These are phyloP conservation scores for Tylopilus cervinicoccineus DNA, from an alignment of 768 basidiomycete species.

Conservation along the genomic window DNA sequence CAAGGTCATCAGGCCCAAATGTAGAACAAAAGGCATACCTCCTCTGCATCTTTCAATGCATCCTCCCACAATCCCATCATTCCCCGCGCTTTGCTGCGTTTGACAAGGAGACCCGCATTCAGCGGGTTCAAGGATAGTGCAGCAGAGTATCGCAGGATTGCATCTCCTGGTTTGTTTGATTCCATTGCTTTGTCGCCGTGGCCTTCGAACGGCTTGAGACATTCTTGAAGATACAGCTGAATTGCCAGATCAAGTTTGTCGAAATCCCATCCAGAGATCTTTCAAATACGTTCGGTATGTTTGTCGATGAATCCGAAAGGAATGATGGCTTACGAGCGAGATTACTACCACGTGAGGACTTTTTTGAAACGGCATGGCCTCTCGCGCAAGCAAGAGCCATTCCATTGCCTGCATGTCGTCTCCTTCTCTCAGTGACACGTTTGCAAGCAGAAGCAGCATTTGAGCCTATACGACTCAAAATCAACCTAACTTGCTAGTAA, in stretches of 20 bases:
- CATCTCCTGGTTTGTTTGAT: background rate
- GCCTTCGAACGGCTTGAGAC: background rate
- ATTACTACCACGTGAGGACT: background rate
- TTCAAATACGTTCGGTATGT: background rate
- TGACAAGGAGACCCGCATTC: background rate
- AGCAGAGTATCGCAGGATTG: background rate
- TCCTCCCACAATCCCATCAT: background rate
- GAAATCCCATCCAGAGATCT: background rate
- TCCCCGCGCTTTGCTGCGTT: background rate
- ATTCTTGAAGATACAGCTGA: background rate
- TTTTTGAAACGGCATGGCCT: background rate
- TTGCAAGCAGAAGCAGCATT: background rate
- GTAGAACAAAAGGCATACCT: background rate
- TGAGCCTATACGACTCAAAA: background rate
- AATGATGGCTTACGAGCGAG: background rate
- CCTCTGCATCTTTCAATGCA: background rate
- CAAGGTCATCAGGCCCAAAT: background rate
- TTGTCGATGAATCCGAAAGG: background rate
- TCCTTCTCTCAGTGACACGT: background rate
- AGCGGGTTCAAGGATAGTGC: background rate
- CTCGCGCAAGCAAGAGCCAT: background rate
- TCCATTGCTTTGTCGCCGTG: background rate
- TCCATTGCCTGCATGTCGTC: background rate
- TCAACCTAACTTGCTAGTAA: background rate
- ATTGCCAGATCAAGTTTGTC: background rate